Evolutionary conservation across 495 filamentous ascomycete species (phyloP).

Genomic region (Penicillium daleae): DNA sequence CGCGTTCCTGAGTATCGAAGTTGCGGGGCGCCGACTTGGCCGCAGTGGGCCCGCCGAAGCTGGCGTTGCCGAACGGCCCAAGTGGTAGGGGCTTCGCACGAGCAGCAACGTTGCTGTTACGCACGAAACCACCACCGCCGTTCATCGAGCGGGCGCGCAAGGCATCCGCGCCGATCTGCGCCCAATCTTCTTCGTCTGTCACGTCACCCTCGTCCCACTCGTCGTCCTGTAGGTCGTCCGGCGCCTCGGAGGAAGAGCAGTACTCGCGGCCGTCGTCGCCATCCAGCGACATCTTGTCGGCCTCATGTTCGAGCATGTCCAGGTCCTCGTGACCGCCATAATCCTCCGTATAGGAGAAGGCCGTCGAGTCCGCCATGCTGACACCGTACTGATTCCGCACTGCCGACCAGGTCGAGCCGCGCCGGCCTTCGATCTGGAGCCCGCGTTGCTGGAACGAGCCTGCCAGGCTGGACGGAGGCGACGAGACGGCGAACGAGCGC

Average conservation of each 20-base stretch:
- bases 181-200: conserved; percentile 99
- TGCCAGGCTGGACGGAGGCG: conserved; percentile 55
- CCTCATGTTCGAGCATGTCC: conserved; percentile 80
- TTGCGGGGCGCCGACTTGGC: conserved; percentile 45
- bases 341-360: conserved; percentile 74
- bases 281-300: conserved; percentile 95
- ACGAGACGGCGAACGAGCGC: conserved; percentile 35
- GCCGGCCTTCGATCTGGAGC: conserved; percentile 62
- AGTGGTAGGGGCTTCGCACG: conserved; percentile 39
- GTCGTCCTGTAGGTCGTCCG: conserved; percentile 64
- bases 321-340: conserved; percentile 55
- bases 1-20: conserved; percentile 64
- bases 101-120: conserved; percentile 29
- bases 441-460: conserved; percentile 56
- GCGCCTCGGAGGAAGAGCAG: conserved; percentile 74
- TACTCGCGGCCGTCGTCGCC: conserved; percentile 64
- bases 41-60: conserved; percentile 28
- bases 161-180: conserved; percentile 82
- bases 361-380: conserved; percentile 71
- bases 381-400: conserved; percentile 55
- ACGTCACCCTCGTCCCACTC: conserved; percentile 75
- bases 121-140: conserved; percentile 39
- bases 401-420: conserved; percentile 47
- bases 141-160: conserved; percentile 73
- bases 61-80: conserved; percentile 40